These are phyloP conservation scores for Aspergillus sp. DNA, from an alignment of 2,329 filamentous ascomycete species.

Conservation along the genomic window DNA sequence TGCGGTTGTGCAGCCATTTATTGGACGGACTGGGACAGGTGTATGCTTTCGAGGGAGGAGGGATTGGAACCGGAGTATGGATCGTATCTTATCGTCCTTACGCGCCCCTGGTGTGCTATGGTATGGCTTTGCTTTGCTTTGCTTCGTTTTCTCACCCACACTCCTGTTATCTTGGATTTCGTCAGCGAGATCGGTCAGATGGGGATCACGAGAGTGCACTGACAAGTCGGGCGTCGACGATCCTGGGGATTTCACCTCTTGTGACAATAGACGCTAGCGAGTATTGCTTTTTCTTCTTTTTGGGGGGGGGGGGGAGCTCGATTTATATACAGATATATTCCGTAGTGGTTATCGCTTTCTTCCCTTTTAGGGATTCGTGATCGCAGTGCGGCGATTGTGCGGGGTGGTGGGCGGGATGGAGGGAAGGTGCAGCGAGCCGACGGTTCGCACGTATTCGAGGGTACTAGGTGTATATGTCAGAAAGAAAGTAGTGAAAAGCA, in stretches of 20 bases:
- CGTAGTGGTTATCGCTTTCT: too few species aligned
- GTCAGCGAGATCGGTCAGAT: background rate
- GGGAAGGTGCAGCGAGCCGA: too few species aligned
- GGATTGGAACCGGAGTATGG: background rate
- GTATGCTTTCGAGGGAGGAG: background rate
- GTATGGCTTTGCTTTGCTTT: background rate
- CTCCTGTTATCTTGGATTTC: background rate
- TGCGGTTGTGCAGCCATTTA: conserved; percentile 28
- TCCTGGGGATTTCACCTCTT: background rate
- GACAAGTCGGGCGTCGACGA: background rate
- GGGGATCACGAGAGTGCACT: background rate
- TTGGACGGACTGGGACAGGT: background rate
- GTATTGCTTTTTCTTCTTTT: background rate
- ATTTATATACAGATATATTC: too few species aligned
- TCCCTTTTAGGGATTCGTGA: too few species aligned
- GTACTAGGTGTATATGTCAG: too few species aligned
- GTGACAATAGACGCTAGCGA: background rate
- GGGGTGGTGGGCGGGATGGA: too few species aligned
- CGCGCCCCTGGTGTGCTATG: background rate
- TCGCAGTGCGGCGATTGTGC: too few species aligned
- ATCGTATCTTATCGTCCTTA: background rate
- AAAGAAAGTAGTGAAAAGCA: too few species aligned
- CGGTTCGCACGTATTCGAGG: too few species aligned
- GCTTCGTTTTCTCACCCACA: too few species aligned
- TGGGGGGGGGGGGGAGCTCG: too few species aligned